Base-by-base conservation (phyloP, 768 basidiomycete species). In the Suillus discolor region DNA sequence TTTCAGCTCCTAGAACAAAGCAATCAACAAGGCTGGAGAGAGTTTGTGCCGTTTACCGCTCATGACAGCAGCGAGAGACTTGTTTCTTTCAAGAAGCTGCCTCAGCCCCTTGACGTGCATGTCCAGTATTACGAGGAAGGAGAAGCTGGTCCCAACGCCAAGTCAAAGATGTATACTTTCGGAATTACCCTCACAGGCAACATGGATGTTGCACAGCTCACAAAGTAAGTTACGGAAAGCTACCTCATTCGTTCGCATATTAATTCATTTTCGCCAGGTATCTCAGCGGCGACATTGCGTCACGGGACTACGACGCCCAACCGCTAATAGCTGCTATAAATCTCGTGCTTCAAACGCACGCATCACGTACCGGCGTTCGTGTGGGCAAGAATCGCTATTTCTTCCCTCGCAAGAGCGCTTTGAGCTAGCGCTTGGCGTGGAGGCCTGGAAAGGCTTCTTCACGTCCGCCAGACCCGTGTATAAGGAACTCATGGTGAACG, bases 301-400 rank as follows among this genome's bases (percentile, higher is more conserved):
- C 69, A 57, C 77, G 79, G n/a, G 65, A 72, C 20, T 80, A 78
- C 54, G 82, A 86, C 61, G 74, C 81, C 59, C 60, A 73, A 36
- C 85, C 85, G 0, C 70, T 84, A 31, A 72, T 82, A 12, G 73
- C 79, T 13, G 85, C 85, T 4, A 68, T 85, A 54, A 87, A 86
- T 66, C 67, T 86, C 55, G 75, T 86, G 18, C 69, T 87, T 5
- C 78, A 82, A 39, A 73, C 81, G 25, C 74, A 82, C 61, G 81
- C 85, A 7, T 75, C 77, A 36, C 78, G 75, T 47, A 76, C 73
- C 12, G 85, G 85, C 4, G 76, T 82, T 61, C 80, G 81, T 66
- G 83, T 86, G 4, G 82, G 85, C 11, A 75, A 78, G 63, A 85
- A 86, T 67, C 79, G 83, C 13, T 84, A 81, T 70, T 87, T 87